Conservation (phyloP, 257 asterid species). For the Misopates orontium region DNA sequence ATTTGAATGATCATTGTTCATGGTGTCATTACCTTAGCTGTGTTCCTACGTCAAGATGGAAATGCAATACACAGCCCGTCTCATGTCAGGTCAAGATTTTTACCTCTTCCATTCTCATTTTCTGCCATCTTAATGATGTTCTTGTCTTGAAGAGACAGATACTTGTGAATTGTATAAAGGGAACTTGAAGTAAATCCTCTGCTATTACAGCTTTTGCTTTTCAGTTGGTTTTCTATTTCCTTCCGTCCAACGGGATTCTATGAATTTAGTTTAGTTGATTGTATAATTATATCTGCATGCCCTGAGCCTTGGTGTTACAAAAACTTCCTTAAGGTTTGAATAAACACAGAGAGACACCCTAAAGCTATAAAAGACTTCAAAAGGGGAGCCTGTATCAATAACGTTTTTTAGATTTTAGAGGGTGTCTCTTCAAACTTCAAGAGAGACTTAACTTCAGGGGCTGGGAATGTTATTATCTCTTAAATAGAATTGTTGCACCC, state of each 20-base stretch:
- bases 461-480: too few species aligned
- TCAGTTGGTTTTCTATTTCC: neutral
- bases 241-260: neutral
- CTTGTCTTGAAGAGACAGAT: neutral
- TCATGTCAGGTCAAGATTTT: slow-evolving; percentile 42
- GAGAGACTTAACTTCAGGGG: too few species aligned
- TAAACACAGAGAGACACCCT: too few species aligned
- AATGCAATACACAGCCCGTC: slow-evolving; percentile 64
- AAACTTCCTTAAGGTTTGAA: too few species aligned
- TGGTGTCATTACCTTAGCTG: slow-evolving; percentile 97
- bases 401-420: too few species aligned
- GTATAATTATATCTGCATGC: too few species aligned
- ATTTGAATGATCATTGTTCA: slow-evolving; percentile 76
- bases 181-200: neutral
- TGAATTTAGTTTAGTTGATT: neutral
- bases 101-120: neutral
- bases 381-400: too few species aligned
- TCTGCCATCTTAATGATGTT: neutral
- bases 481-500: neutral
- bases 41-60: slow-evolving; percentile 81
- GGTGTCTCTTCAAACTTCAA: too few species aligned
- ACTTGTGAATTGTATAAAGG: neutral
- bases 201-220: neutral
- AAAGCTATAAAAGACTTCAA: too few species aligned
- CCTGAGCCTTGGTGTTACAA: too few species aligned